Base-by-base conservation (phyloP, 2,329 filamentous ascomycete genomes). In the Pseudogymnoascus sp. region DNA sequence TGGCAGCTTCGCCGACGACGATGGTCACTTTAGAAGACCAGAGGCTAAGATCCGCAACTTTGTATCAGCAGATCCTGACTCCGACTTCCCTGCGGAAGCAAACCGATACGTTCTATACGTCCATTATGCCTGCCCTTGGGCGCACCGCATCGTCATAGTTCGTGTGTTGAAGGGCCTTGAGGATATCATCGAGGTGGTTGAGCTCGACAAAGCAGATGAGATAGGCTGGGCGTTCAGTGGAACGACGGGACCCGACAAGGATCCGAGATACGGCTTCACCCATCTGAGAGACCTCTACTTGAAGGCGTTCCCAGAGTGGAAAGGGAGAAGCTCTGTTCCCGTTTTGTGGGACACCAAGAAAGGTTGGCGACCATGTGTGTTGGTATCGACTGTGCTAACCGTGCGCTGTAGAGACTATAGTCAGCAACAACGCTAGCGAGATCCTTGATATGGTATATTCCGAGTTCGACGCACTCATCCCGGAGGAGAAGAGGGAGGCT, bases 11-110 rank as follows among this genome's bases (percentile, higher is more conserved):
- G 62, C 85, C 28, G 92, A 92, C 77, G 91, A 96, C 77, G 79
- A 82, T 64, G 92, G 92, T 76, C 91, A 96, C 77, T 96, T 95
- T 84, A 96, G 95, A 78, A 87, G 93, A 65, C 89, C 91, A 75
- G 81, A 81, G 65, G 93, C 89, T 66, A 81, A 84, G 61, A 96
- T 97, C 78, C 86, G 93, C 64, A 16, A 82, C 70, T 85, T 77
- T 70, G 84, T 89, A 68, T 84, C 83, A 11, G 46, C 59, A 33
- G 60, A 65, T 31, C 63, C 65, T 11, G 64, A 60, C 31, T 61
- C 64, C 5, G n/a, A 65, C n/a, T 68, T 66, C 37, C 65, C 64
- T n/a, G 59, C 64, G 11, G 93, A 97, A 77, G 90, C 90, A 77
- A 90, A 84, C 62, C 84, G 93, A 62, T 97, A 98, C 43, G 65